Evolutionary conservation across 768 basidiomycete genomes (phyloP), one percentile per base, ranked within the genome.

Genomic region (Boletus coccyginus): DNA sequence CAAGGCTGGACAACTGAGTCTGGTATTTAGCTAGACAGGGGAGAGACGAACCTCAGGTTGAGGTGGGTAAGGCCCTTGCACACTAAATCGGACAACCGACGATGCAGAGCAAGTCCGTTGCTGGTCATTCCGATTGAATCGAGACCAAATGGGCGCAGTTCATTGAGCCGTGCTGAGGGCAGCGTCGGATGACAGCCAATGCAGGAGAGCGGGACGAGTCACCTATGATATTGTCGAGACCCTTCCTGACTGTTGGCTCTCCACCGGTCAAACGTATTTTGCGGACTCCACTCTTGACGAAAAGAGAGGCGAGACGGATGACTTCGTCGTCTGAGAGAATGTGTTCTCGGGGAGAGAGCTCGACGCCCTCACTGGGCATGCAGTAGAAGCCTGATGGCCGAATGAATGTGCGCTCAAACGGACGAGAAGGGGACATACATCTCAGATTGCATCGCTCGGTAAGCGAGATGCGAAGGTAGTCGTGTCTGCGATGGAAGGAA

Each of bases 251-350:
- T 0, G 88, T 93, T 1, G 93, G 93, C 64, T 94, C 93, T 31
- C 94, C 92, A 3, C 92, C 93, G 0, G 93, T 95, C 43, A 96
- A 71, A 8, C 93, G 77, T 58, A 96, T 93, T 71, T 96, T 96
- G 31, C 81, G 88, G 33, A 96, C 87, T 6, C 94, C 94, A 65
- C 82, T 83, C 62, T 77, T 77, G 1, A 95, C 91, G 60, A 95
- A 96, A 17, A 95, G 73, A 17, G 78, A 71, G 6, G 90, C 88
- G 2, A 93, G 77, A 46, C 87, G 83, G 41, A 89, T 68, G 31
- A 94, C 73, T 67, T 95, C 92, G 49, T 85, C 80, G 59, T 92
- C 85, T 1, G 88, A 84, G 39, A 95, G 78, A 55, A 92, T 78
- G 56, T 88, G 79, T 11, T 77, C 76, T 35, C 75, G 74, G 3